These are phyloP conservation scores for Paraconiothyrium brasiliense DNA, from an alignment of 2,329 filamentous ascomycete species.

Conservation along the genomic window DNA sequence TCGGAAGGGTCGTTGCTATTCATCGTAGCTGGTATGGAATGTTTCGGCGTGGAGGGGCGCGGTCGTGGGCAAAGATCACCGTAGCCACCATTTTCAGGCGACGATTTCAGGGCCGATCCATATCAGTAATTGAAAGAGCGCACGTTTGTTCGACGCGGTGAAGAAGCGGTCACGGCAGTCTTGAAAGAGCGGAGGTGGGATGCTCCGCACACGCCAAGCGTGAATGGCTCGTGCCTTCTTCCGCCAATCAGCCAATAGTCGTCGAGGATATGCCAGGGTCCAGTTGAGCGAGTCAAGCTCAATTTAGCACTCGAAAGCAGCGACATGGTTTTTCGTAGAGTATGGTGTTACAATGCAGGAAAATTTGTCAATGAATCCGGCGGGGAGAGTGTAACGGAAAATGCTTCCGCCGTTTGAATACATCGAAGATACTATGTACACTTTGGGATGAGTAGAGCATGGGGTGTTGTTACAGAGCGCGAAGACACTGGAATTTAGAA, in stretches of 20 bases:
- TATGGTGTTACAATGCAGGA: no score
- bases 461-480: no score
- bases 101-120: slow-evolving; percentile 31
- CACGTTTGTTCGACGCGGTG: slow-evolving; percentile 18
- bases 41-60: slow-evolving; percentile 24
- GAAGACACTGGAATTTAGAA: no score
- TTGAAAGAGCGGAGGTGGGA: slow-evolving; percentile 24
- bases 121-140: slow-evolving; percentile 17
- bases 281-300: neutral
- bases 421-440: neutral
- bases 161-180: slow-evolving; percentile 13
- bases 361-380: neutral
- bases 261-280: slow-evolving; percentile 6
- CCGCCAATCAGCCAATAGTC: slow-evolving; percentile 25
- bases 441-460: no score
- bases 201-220: slow-evolving; percentile 16
- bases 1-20: slow-evolving; percentile 35
- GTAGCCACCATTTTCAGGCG: slow-evolving; percentile 37
- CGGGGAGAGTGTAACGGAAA: no score
- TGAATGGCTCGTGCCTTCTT: slow-evolving; percentile 21
- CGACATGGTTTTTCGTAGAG: neutral
- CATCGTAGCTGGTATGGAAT: slow-evolving; percentile 34
- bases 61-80: slow-evolving; percentile 24
- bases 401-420: neutral
- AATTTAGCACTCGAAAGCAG: neutral